These are phyloP conservation scores for Ophiosphaerella narmari DNA, from an alignment of 2,329 filamentous ascomycete species.

Conservation along the genomic window DNA sequence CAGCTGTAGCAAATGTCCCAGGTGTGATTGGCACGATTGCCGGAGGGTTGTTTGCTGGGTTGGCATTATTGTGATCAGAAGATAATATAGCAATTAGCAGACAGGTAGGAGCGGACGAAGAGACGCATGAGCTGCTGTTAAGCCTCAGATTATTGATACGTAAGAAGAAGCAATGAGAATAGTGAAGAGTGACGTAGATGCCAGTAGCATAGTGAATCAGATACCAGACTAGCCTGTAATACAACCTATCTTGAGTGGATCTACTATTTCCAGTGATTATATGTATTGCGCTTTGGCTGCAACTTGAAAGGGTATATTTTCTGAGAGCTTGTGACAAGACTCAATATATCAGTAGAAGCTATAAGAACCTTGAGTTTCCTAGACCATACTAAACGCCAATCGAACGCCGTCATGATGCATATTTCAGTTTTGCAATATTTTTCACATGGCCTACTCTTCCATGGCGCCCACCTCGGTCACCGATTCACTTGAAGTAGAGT, in stretches of 20 bases:
- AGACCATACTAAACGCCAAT: conserved; percentile 22
- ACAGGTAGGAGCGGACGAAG: too few relatives aligned
- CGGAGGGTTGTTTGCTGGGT: conserved; percentile 27
- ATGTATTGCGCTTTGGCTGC: background rate
- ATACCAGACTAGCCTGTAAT: background rate
- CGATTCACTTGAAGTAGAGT: conserved; percentile 35
- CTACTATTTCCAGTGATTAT: background rate
- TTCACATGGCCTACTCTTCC: conserved; percentile 44
- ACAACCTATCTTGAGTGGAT: background rate
- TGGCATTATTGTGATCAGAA: conserved; percentile 16
- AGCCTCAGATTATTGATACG: background rate
- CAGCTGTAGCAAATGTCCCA: conserved; percentile 18
- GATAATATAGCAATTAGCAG: background rate
- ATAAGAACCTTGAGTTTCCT: conserved; percentile 23
- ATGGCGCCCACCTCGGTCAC: conserved; percentile 59
- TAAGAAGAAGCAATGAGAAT: background rate
- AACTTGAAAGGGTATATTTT: conserved; percentile 35
- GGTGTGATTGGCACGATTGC: conserved; percentile 22
- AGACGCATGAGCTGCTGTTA: background rate
- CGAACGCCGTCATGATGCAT: conserved; percentile 34
- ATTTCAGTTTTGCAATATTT: background rate
- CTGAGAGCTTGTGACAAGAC: conserved; percentile 17
- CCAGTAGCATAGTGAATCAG: background rate
- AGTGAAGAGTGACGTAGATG: background rate
- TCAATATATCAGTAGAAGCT: conserved; percentile 11